Evolutionary conservation across 2,329 filamentous ascomycete species (phyloP), one percentile per base, ranked within the genome.

Genomic region (Penicillium polonicum): DNA sequence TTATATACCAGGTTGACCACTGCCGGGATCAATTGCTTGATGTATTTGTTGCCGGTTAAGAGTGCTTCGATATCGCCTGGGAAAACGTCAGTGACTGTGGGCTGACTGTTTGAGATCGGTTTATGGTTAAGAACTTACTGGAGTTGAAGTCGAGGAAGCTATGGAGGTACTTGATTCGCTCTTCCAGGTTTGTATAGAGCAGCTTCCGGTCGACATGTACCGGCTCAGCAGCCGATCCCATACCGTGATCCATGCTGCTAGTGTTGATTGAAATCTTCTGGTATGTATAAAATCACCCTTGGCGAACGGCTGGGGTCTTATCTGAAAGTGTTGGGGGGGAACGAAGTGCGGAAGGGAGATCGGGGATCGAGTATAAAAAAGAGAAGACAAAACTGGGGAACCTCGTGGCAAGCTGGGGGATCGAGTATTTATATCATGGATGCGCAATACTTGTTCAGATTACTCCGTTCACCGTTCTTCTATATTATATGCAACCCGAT

Each of bases 1-100:
- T 87, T 86, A 79, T 93, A 94, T 35, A 93, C 88, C 59, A 92
- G 89, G 74, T 92, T 91, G 68, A 93, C 89, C 23, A 94, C 83
- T 45, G 89, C 87, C 1, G 91, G 91, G 62, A 93, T 91, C 33
- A 93, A 83, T n/a, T 87, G 85, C 68, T 88, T 89, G 77, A 92
- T 88, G 76, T 91, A 91, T 72, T 91, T 91, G 58, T 85, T 80
- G 61, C 88, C 89, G 3, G 81, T 79, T 15, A 84, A 80, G 38
- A 92, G 82, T 39, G 88, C 88, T 63, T 89, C 87, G 56, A 91
- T 85, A 68, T 92, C 89, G 60, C 82, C 89, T 90, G 25, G 8
- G 9, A 7, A 53, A 15, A 17, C n/a, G 46, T 61, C 19, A 54
- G 46, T 46, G 12, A 31, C 10, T 50, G 38, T 41, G 15, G 10